Evolutionary conservation across 2,329 filamentous ascomycete genomes (phyloP), one percentile per base, ranked within the genome.

Genomic region (Colletotrichum spaethianum): DNA sequence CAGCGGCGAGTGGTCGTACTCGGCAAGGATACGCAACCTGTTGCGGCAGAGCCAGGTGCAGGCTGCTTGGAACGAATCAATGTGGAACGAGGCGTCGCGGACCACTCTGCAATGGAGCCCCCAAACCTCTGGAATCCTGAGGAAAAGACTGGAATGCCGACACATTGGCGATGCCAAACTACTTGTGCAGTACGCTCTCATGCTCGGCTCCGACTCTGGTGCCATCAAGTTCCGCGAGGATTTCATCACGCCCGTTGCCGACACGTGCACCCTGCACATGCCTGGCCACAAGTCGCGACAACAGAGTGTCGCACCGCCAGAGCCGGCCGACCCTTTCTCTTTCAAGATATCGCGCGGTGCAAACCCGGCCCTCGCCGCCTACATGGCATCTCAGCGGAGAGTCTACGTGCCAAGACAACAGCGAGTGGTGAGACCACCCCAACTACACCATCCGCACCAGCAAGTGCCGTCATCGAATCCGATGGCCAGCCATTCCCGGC

Each of bases 71-170:
- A 79, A 78, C 31, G 80, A 78, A 50, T 79, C 78, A 20, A 75
- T 76, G 9, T 82, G 80, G 76, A 78, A 80, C 12, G 81, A 82
- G 61, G 76, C 78, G n/a, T 80, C 81, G 26, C 73, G 79, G 23
- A 77, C 78, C 36, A 76, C 78, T 16, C 74, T 86, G 38, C 74
- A 78, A 12, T 87, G 85, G 84, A 79, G 82, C 53, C 83, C 84
- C 2, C 82, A 84, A 46, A 81, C 81, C 4, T 85, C 83, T 20
- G 80, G 80, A 40, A 79, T 83, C 6, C 74, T 86, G 42, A 79
- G 84, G 18, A 86, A 86, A 72, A 81, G 82, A 50, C 80, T 87
- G 4, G 85, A 87, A 74, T 85, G 83, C 26, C 80, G 84, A 3
- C 85, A 86, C 72, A 78, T 86, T 20, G 80, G 79, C 28, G 82